Evolutionary conservation across 2,329 filamentous ascomycete genomes (phyloP).

Genomic region (Neonectria sp.): DNA sequence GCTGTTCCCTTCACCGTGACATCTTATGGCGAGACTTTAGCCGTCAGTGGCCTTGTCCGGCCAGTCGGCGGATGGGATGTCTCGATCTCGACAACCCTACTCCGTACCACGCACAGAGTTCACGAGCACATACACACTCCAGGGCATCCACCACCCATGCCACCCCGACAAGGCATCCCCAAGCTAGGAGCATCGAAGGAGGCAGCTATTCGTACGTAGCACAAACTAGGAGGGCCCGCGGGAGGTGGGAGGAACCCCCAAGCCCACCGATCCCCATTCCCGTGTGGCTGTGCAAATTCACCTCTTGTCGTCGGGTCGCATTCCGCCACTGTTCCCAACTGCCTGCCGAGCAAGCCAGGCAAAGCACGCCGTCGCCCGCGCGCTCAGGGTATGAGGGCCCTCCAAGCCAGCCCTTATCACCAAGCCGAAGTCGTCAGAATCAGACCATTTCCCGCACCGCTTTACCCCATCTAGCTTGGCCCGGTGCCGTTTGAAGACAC

Average conservation of each 20-base stretch:
- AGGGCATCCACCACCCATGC: not conserved
- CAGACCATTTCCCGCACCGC: slow-evolving; percentile 42
- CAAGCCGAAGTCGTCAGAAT: slow-evolving; percentile 40
- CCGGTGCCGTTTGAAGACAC: slow-evolving; percentile 13
- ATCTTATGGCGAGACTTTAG: slow-evolving; percentile 40
- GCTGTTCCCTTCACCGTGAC: slow-evolving; percentile 34
- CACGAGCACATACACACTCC: slow-evolving; percentile 18
- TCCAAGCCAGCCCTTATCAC: slow-evolving; percentile 29
- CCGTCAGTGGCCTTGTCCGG: slow-evolving; percentile 16
- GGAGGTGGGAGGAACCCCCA: not conserved
- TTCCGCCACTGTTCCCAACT: not conserved
- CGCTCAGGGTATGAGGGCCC: slow-evolving; percentile 1
- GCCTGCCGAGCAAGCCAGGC: not conserved
- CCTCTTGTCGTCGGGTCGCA: slow-evolving; percentile 1
- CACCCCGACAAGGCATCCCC: not conserved
- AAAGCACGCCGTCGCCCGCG: not conserved
- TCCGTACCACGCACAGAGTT: not conserved
- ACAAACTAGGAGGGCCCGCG: not conserved
- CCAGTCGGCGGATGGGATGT: slow-evolving; percentile 9
- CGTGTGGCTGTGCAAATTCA: slow-evolving; percentile 26
- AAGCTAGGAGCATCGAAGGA: not conserved
- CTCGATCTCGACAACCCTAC: not conserved
- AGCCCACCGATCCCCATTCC: slow-evolving; percentile 2
- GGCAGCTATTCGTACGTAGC: not conserved
- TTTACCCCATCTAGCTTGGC: slow-evolving; percentile 43